Conservation (phyloP, 140 eudicot genomes). For the Stevia rebaudiana region DNA sequence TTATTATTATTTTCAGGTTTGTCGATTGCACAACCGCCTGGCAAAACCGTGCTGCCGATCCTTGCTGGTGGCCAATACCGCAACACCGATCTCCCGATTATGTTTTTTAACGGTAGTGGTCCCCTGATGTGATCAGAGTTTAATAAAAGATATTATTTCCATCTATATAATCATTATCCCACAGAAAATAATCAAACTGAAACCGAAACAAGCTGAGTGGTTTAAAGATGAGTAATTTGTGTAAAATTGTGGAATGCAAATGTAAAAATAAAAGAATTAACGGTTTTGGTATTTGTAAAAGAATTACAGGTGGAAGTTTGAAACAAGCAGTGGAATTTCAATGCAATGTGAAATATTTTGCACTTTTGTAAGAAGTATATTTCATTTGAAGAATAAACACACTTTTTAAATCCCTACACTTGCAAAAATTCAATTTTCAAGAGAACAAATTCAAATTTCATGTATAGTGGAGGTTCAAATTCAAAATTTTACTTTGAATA, state of each 20-base stretch:
- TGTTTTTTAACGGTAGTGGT: slow-evolving; percentile 81
- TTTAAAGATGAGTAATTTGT: background rate
- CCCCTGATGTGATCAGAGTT: slow-evolving; percentile 45
- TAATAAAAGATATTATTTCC: background rate
- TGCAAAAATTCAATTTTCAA: background rate
- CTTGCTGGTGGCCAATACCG: slow-evolving; percentile 94
- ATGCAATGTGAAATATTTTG: background rate
- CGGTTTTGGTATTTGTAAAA: background rate
- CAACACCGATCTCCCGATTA: slow-evolving; percentile 80
- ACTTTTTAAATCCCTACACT: background rate
- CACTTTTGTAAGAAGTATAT: background rate
- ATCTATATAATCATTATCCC: background rate
- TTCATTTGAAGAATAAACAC: background rate
- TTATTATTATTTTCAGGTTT: slow-evolving; percentile 24
- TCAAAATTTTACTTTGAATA: background rate
- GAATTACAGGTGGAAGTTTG: too few relatives aligned
- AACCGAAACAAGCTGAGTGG: background rate
- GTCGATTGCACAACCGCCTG: slow-evolving; percentile 65
- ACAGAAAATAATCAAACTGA: too few relatives aligned
- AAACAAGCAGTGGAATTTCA: too few relatives aligned
- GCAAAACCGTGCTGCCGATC: slow-evolving; percentile 70
- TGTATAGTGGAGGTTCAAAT: background rate
- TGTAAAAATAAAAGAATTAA: background rate
- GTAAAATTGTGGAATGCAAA: background rate
- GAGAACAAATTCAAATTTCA: background rate